Conservation (phyloP, 148 eudicot species). For the Silene uniflora region DNA sequence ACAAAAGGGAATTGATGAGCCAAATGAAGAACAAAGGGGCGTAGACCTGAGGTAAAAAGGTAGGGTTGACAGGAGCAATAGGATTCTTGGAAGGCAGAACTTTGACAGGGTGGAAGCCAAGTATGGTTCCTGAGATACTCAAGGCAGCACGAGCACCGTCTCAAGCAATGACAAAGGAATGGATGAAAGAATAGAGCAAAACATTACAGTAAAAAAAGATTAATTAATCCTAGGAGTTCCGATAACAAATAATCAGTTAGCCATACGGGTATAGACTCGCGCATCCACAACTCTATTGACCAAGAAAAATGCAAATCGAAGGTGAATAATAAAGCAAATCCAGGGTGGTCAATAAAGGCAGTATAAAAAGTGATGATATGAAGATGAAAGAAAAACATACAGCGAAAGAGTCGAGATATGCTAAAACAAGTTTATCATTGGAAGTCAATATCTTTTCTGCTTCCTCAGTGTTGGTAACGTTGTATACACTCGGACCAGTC, state of each 20-base stretch:
- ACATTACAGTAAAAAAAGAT: neutral
- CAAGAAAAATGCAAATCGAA: too few relatives aligned
- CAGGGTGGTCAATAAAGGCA: too few relatives aligned
- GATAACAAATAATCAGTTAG: neutral
- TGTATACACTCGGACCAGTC: constrained; percentile 77
- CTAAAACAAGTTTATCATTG: constrained; percentile 67
- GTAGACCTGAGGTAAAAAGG: constrained; percentile 73
- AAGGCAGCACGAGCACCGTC: constrained; percentile 85
- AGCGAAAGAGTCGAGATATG: constrained; percentile 67
- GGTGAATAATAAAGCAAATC: too few relatives aligned
- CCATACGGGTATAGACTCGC: too few relatives aligned
- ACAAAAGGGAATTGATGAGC: neutral
- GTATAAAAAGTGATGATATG: too few relatives aligned
- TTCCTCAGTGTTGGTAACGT: constrained; percentile 62
- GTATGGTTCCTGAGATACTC: constrained; percentile 81
- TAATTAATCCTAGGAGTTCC: too few relatives aligned
- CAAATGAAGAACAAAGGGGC: neutral
- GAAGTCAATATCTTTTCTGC: constrained; percentile 74
- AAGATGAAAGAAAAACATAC: constrained; percentile 32
- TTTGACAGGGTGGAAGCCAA: constrained; percentile 82
- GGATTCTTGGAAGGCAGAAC: constrained; percentile 95
- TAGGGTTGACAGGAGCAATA: constrained; percentile 94
- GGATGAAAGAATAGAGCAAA: neutral
- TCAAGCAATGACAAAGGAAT: constrained; percentile 28
- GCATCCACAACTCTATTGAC: too few relatives aligned